Base-by-base conservation (phyloP, 352 stramenopile genomes). In the Thalassiosira delicatula region DNA sequence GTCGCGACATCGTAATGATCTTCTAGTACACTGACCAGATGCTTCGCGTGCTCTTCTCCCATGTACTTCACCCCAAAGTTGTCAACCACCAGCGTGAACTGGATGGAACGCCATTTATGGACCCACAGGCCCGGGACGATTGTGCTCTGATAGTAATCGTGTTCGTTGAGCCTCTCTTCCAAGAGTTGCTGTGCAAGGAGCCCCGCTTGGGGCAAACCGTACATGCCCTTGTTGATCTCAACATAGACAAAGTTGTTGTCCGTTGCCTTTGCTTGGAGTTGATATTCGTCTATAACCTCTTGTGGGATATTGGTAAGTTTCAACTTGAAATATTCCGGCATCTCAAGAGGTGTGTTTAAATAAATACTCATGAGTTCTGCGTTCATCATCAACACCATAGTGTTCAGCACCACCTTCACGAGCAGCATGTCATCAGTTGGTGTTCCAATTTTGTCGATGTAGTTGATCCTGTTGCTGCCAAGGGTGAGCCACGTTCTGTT, bases 21-120 rank as follows among this genome's bases (percentile, higher is more conserved):
- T 42, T 42, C 12, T 12, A 42, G 35, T 42, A 12, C 12, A 12
- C 12, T 42, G 5, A 42, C 35, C 12, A 42, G 12, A 12, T 42
- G 35, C 12, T 42, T 42, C 12, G 35, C 35, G 12, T 42, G 5
- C 12, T 42, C 35, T 42, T 42, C 12, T 5, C 5, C 5, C 12
- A 12, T 5, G 35, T 42, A 42, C 35, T 42, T 42, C 35, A 42
- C 35, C 5, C 33, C 67, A 76, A 88, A 83, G 40, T 86, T 67
- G 32, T 88, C 76, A n/a, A 83, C 80, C 12, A 85, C 65, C 0
- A 83, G 63, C 19, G 53, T 62, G 49, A 85, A 84, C n/a, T 29
- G 32, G 9, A 83, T 61, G 17, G 29, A 9, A n/a, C 40, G 27
- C 19, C n/a, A 57, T 4, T 44, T 21, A 37, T 86, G 73, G 23